These are phyloP conservation scores for Juglanconis juglandina DNA, from an alignment of 2,329 filamentous ascomycete species.

Conservation along the genomic window DNA sequence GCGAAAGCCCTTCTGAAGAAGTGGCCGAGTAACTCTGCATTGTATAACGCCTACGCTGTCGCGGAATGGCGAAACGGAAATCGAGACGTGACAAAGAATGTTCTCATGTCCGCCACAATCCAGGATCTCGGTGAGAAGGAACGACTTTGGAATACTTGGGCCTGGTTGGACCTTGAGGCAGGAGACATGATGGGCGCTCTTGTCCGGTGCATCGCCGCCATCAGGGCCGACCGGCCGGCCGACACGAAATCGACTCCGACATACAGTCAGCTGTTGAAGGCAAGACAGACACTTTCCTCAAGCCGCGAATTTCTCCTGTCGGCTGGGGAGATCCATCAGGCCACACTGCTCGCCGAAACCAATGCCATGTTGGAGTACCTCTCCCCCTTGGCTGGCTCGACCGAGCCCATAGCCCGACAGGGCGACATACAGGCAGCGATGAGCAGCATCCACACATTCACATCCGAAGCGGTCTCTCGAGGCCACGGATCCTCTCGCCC, in stretches of 20 bases:
- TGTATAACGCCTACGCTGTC: constrained; percentile 79
- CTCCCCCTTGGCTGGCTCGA: constrained; percentile 34
- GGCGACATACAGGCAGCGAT: constrained; percentile 55
- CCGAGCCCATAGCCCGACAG: constrained; percentile 44
- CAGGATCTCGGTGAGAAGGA: constrained; percentile 42
- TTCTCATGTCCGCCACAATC: constrained; percentile 63
- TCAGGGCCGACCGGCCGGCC: constrained; percentile 7
- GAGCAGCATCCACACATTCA: constrained; percentile 37
- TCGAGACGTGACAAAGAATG: constrained; percentile 54
- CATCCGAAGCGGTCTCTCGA: constrained; percentile 39
- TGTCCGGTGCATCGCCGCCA: constrained; percentile 33
- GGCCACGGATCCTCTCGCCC: constrained; percentile 30
- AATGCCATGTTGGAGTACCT: constrained; percentile 68
- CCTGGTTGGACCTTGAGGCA: constrained; percentile 62
- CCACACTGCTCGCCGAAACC: constrained; percentile 57
- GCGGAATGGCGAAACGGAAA: constrained; percentile 63
- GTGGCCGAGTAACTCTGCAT: constrained; percentile 56
- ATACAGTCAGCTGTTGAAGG: constrained; percentile 45
- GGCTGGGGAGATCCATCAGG: constrained; percentile 42
- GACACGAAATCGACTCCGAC: constrained; percentile 1
- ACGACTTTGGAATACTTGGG: constrained; percentile 59
- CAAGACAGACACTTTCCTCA: constrained; percentile 49
- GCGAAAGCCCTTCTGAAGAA: constrained; percentile 73
- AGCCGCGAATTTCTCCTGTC: constrained; percentile 56
- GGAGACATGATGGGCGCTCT: constrained; percentile 33